Base-by-base conservation (phyloP, 2,329 filamentous ascomycete genomes). In the Phialemoniopsis sp. region DNA sequence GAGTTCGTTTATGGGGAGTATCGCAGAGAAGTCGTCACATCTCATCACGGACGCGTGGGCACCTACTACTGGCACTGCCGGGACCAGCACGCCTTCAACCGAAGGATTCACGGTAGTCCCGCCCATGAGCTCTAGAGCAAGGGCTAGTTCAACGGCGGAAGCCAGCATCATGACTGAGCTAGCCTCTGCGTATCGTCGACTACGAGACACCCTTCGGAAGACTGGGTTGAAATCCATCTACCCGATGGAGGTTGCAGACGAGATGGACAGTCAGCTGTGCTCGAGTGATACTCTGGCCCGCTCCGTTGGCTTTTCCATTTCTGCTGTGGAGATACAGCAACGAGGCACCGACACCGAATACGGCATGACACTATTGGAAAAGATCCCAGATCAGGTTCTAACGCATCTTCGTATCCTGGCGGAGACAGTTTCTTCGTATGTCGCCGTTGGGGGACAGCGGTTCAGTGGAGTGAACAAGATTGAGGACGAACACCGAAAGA, bases 261-360 rank as follows among this genome's bases (percentile, higher is more conserved):
- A 46, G 15, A 56, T 53, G 30, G 51, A 54, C 13, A 66, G 71
- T 36, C 68, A 78, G 40, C 57, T 83, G 5, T 65, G 63, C 40
- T 64, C 60, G 16, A 76, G 74, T 41, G 81, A 86, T 50, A 73
- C 75, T 2, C 61, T 89, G 10, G 76, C 81, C 13, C 72, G 73
- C 42, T 70, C 80, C 2, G 80, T 96, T 13, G 91, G 88, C 3
- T 89, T 82, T 57, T 91, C 90, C 1, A 89, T 98, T 42, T 84
- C 89, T 8, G 82, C 89, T 0, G 82, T 87, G 4, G 93, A 98
- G 63, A 95, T 97, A 48, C 84, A 90, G 46, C 89, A 96, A 58
- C 85, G 93, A 51, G 93, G 93, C 7, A 72, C 89, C 4, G 85
- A 88, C 50, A 80, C 82, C 16, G 78, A 85, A 47, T 76, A 78